These are phyloP conservation scores for Dactylellina haptotyla DNA, from an alignment of 2,329 filamentous ascomycete species.

Conservation along the genomic window DNA sequence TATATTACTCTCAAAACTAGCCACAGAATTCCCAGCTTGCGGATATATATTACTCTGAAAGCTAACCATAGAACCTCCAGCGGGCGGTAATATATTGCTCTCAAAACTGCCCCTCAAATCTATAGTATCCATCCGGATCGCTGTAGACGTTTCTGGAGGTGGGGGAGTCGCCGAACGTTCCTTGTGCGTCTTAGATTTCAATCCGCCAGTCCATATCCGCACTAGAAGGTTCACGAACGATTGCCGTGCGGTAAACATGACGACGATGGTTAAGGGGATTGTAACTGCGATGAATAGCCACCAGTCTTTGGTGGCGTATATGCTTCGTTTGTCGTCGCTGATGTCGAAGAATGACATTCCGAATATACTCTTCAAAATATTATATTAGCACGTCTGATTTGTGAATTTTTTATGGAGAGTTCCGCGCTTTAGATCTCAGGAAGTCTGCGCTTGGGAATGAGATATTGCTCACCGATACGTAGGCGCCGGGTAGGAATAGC, in stretches of 20 bases:
- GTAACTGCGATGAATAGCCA: neutral
- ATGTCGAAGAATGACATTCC: constrained; percentile 4
- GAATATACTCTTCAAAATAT: neutral
- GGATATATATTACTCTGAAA: no score
- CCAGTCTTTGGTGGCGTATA: neutral
- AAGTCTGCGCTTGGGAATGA: neutral
- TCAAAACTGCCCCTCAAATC: no score
- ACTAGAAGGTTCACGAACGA: neutral
- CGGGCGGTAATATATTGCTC: no score
- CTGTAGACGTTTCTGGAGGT: no score
- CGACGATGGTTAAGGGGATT: neutral
- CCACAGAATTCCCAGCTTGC: neutral
- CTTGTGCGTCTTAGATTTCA: no score
- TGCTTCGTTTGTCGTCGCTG: neutral
- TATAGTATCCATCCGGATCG: no score
- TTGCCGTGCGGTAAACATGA: neutral
- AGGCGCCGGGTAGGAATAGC: constrained; percentile 6
- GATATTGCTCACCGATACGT: neutral
- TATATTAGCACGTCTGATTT: no score
- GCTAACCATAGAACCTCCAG: no score
- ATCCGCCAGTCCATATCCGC: no score
- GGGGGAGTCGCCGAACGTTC: no score
- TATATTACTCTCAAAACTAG: neutral
- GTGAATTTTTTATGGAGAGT: no score
- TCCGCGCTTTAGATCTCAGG: no score